phyloP scores from a whole-genome alignment of 345 rosid genomes.

The Chamaenerion angustifolium region DNA sequence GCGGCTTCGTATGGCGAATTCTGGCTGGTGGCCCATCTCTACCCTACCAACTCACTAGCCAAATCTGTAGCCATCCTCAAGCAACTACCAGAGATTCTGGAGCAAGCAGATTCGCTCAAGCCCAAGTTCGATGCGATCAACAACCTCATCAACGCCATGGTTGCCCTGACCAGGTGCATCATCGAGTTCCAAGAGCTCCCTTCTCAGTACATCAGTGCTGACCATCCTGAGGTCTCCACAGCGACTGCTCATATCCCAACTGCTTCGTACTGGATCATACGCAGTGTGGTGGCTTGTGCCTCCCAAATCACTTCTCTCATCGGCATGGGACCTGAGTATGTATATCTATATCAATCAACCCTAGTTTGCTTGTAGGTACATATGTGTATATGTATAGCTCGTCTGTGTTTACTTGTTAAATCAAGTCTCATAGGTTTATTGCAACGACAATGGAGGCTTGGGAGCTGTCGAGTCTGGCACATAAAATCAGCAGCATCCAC shows the following conservation, averaged over 20 bases:
- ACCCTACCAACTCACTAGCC: slow-evolving; percentile 37
- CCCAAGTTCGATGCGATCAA: slow-evolving; percentile 25
- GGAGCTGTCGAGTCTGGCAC: slow-evolving; percentile 58
- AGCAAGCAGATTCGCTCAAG: slow-evolving; percentile 16
- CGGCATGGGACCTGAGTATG: slow-evolving; percentile 45
- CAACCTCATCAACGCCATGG: slow-evolving; percentile 25
- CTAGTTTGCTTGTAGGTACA: no score
- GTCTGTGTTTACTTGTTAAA: neutral
- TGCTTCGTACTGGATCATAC: slow-evolving; percentile 49
- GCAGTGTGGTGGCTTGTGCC: slow-evolving; percentile 31
- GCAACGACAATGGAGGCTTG: slow-evolving; percentile 43
- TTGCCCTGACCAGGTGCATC: slow-evolving; percentile 33
- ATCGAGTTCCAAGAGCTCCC: slow-evolving; percentile 38
- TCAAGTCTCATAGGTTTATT: slow-evolving; percentile 7
- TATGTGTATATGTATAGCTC: no score
- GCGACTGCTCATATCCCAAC: slow-evolving; percentile 34
- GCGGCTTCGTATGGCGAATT: slow-evolving; percentile 44
- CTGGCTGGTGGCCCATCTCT: slow-evolving; percentile 39
- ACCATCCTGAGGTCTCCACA: slow-evolving; percentile 15
- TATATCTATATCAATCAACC: neutral
- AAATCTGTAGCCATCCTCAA: slow-evolving; percentile 39
- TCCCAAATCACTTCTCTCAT: slow-evolving; percentile 30
- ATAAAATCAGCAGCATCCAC: slow-evolving; percentile 37
- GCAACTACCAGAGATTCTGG: slow-evolving; percentile 33
- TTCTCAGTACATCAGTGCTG: slow-evolving; percentile 21